Evolutionary conservation across 1,284 basidiomycete genomes (phyloP), one percentile per base, ranked within the genome.

Genomic region (Ceratobasidium sp.): DNA sequence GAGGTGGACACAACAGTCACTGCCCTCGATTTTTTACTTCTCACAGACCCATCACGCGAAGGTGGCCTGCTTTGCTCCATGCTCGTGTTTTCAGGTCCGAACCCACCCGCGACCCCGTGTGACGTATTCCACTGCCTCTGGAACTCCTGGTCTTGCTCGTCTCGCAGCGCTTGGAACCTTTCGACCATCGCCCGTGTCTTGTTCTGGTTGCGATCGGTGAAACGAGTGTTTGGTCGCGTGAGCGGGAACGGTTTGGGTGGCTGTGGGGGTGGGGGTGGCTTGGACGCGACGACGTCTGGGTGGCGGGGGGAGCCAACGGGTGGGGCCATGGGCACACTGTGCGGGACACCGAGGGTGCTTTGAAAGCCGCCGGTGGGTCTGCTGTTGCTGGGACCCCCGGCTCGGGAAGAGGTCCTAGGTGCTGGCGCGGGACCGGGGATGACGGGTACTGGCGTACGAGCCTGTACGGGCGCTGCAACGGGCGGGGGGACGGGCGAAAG

Each of bases 1-100:
- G 69, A 72, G 3, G 69, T 62, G 14, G 69, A 72, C 24, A 72
- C 69, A 13, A 72, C 58, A 1, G 69, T 72, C 46, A 72, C 69
- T 9, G 69, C 58, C 58, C 69, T 72, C 19, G 69, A 72, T 46
- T 72, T 72, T 22, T 16, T 62, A 62, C 69, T 72, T 48, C 69
- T 61, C 2, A 53, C 69, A 31, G 69, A 72, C 14, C 69, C 69
- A 9, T 54, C n/a, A 9, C 41, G 69, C 14, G 69, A 72, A 29
- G 58, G 22, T 31, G 69, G 69, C 39, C 69, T 43, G 34, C 43
- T 72, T 19, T 46, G 46, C 11, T 27, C 27, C 41, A 63, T 46
- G 13, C 41, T 48, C 41, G 13, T 27, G 37, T 65, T 6, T 3
- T 65, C 24, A 51, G 16, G 41, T 11, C 43, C n/a, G 22, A 58